A percentile compares a stretch with the other conserved stretches of the same genome.
Conservation (phyloP, 2,329 filamentous ascomycete species). For the Metarhizium brunneum region DNA sequence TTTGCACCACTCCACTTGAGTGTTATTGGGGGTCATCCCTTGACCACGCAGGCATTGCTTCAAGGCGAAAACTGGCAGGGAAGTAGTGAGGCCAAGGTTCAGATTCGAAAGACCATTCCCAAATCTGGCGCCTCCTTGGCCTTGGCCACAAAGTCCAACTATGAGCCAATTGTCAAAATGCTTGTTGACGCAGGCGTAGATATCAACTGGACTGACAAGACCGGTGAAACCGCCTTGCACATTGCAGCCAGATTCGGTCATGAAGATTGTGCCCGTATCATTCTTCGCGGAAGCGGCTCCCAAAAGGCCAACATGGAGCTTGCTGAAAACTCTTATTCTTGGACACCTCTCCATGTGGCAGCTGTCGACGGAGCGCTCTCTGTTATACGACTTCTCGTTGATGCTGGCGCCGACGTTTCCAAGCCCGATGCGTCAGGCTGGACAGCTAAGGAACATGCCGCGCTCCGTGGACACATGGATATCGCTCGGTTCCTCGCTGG, state of each 20-base stretch:
- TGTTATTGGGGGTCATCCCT: constrained; percentile 81
- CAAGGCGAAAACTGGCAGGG: constrained; percentile 72
- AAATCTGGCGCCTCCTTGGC: constrained; percentile 84
- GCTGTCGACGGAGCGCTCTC: constrained; percentile 77
- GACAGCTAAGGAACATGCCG: constrained; percentile 89
- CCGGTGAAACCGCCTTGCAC: constrained; percentile 85
- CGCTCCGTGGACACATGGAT: constrained; percentile 75
- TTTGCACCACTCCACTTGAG: constrained; percentile 85
- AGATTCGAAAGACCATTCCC: constrained; percentile 59
- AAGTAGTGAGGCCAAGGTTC: constrained; percentile 49
- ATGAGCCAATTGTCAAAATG: constrained; percentile 72
- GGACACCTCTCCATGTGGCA: constrained; percentile 92
- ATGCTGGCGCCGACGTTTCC: constrained; percentile 67
- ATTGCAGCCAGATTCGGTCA: constrained; percentile 86
- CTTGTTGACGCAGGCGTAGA: constrained; percentile 85
- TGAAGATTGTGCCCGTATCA: constrained; percentile 64
- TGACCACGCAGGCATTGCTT: constrained; percentile 75
- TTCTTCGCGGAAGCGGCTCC: constrained; percentile 59
- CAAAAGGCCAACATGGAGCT: constrained; percentile 72
- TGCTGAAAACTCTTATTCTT: constrained; percentile 74
- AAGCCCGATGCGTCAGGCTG: constrained; percentile 80
- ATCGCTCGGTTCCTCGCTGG: constrained; percentile 64
- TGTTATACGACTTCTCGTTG: constrained; percentile 68
- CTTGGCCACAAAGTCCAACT: constrained; percentile 82
- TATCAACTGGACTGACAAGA: constrained; percentile 85